Base-by-base conservation (phyloP, 2,329 filamentous ascomycete species). In the Fusarium sp. region DNA sequence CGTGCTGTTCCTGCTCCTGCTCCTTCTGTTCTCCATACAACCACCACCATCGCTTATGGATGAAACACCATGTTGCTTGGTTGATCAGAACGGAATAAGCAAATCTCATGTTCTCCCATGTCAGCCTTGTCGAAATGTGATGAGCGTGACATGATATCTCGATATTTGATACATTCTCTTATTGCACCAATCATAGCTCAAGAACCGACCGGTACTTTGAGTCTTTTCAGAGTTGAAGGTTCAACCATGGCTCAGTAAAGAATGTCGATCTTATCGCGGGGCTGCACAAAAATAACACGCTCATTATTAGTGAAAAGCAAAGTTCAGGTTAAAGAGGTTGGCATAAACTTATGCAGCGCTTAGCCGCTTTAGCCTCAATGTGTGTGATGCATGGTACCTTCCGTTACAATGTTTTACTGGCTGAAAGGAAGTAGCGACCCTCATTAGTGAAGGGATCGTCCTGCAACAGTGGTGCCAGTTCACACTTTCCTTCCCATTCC, bases 401-500 rank as follows among this genome's bases (percentile, higher is more conserved):
- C 26, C 26, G 11, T 1, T 28, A 28, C 26, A 28, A 1, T 1
- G 26, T 28, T 12, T 28, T 28, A 28, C 26, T 28, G 26, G 26
- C 2, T 28, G 26, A 12, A 1, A 1, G 48, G 59, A 50, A 34
- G 56, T 43, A 66, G 55, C 45, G 62, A 53, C 45, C 58, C 46
- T 54, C 62, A 61, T 61, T 62, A 64, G 66, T 65, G 68, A 69
- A 58, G 62, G 62, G 74, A 77, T 77, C 73, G 69, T 67, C 34
- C 45, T 74, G 73, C 73, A 75, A 67, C 65, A 76, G 74, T 71
- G 74, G 69, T 74, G 74, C 72, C 73, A 75, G 73, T 73, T 70
- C 73, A 74, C 56, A 62, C 46, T 34, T 37, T 58, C 26, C 30
- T 63, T 54, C 26, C 12, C 30, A 31, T 31, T 31, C 34, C n/a